Conservation (phyloP, 2,329 filamentous ascomycete species). For the Botrytis deweyae region DNA sequence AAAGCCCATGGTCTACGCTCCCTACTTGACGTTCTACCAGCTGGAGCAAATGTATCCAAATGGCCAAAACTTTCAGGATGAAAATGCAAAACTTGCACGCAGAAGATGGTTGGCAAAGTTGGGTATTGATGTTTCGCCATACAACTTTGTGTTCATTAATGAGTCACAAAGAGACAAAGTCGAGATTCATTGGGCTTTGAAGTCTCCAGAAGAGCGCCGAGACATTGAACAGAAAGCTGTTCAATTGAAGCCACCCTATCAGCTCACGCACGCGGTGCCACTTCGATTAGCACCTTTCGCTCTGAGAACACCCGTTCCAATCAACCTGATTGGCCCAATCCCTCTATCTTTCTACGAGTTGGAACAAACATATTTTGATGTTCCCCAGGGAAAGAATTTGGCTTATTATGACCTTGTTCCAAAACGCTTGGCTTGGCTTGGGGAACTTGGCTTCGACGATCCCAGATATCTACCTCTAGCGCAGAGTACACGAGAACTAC, state of each 20-base stretch:
- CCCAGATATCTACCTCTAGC: background rate
- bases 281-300: background rate
- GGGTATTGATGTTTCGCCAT: background rate
- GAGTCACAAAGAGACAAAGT: background rate
- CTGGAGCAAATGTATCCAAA: background rate
- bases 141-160: background rate
- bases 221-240: constrained; percentile 6
- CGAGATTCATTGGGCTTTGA: constrained; percentile 11
- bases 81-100: background rate
- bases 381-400: background rate
- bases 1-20: background rate
- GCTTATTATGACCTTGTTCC: background rate
- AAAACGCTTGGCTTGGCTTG: background rate
- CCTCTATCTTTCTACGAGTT: background rate
- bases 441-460: background rate
- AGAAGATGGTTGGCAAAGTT: constrained; percentile 11
- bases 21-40: background rate
- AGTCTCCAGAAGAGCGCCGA: background rate
- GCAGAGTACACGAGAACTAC: background rate
- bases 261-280: background rate
- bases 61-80: background rate
- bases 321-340: background rate
- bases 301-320: background rate
- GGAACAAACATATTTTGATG: background rate
- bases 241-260: background rate